Conservation (phyloP, 345 rosid species). For the Heritiera littoralis region DNA sequence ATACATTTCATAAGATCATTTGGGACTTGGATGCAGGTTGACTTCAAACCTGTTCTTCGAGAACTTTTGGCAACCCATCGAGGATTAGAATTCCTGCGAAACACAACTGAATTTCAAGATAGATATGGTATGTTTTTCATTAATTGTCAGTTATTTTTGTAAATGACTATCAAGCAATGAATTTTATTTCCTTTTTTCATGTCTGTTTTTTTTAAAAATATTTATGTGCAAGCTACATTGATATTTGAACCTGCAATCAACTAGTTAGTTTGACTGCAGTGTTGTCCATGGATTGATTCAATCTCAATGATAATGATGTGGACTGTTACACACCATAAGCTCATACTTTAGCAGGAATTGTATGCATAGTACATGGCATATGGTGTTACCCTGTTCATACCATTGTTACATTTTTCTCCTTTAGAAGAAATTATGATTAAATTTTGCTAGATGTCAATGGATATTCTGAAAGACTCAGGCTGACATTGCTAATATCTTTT, state of each 20-base stretch:
- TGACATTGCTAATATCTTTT: background rate
- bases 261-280: background rate
- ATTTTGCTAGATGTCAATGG: slow-evolving; percentile 2
- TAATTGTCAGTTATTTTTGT: background rate
- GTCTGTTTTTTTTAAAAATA: background rate
- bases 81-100: slow-evolving; percentile 74
- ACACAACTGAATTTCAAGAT: slow-evolving; percentile 86
- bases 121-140: slow-evolving; percentile 62
- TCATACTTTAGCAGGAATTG: background rate
- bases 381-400: background rate
- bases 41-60: slow-evolving; percentile 79
- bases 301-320: background rate
- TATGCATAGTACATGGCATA: background rate
- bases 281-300: background rate
- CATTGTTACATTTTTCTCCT: background rate
- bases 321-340: background rate
- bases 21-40: slow-evolving; percentile 54
- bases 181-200: slow-evolving; percentile 2
- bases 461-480: background rate
- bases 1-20: slow-evolving; percentile 11
- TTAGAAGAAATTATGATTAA: background rate
- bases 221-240: background rate
- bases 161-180: background rate
- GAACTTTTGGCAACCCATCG: slow-evolving; percentile 84
- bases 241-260: background rate